A percentile compares a stretch with the other conserved stretches of the same genome.
These are phyloP conservation scores for Hebeloma cylindrosporum DNA, from an alignment of 768 basidiomycete genomes.

Conservation along the genomic window DNA sequence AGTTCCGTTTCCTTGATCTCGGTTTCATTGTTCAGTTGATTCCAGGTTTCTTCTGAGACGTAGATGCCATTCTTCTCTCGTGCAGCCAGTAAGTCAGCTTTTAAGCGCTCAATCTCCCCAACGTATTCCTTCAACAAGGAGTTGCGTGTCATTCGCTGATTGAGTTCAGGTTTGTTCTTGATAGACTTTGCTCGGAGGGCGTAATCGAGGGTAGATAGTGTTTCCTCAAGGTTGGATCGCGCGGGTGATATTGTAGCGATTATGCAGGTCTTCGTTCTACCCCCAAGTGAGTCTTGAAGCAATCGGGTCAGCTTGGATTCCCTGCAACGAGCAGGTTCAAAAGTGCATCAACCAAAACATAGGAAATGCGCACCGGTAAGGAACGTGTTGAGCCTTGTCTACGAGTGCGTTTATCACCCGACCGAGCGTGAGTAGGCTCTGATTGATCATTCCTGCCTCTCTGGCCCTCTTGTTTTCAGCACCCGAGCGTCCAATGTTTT, in stretches of 20 bases:
- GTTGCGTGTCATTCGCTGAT: slow-evolving; percentile 91
- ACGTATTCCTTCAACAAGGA: slow-evolving; percentile 92
- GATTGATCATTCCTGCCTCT: slow-evolving; percentile 99
- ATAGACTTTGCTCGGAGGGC: slow-evolving; percentile 95
- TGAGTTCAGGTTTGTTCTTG: slow-evolving; percentile 91
- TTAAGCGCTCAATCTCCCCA: slow-evolving; percentile 89
- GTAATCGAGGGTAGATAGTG: slow-evolving; percentile 95
- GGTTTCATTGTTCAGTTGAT: slow-evolving; percentile 74
- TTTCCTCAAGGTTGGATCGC: slow-evolving; percentile 93
- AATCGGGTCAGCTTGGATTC: slow-evolving; percentile 98
- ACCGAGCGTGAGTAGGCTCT: slow-evolving; percentile 94
- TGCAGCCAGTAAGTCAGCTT: slow-evolving; percentile 85
- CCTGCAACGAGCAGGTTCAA: slow-evolving; percentile 35
- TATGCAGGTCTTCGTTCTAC: slow-evolving; percentile 95
- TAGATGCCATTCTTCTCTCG: slow-evolving; percentile 97
- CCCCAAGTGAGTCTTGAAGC: slow-evolving; percentile 98
- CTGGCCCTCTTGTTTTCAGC: slow-evolving; percentile 93
- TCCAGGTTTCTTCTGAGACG: slow-evolving; percentile 90
- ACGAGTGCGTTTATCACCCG: slow-evolving; percentile 96
- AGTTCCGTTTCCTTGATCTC: slow-evolving; percentile 75
- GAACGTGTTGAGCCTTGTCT: slow-evolving; percentile 87
- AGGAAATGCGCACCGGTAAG: slow-evolving; percentile 68
- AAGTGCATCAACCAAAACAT: not conserved
- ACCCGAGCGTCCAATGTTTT: slow-evolving; percentile 94
- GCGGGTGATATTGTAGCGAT: slow-evolving; percentile 96